These are phyloP conservation scores for Cryomyces antarcticus DNA, from an alignment of 495 filamentous ascomycete species.

Conservation along the genomic window DNA sequence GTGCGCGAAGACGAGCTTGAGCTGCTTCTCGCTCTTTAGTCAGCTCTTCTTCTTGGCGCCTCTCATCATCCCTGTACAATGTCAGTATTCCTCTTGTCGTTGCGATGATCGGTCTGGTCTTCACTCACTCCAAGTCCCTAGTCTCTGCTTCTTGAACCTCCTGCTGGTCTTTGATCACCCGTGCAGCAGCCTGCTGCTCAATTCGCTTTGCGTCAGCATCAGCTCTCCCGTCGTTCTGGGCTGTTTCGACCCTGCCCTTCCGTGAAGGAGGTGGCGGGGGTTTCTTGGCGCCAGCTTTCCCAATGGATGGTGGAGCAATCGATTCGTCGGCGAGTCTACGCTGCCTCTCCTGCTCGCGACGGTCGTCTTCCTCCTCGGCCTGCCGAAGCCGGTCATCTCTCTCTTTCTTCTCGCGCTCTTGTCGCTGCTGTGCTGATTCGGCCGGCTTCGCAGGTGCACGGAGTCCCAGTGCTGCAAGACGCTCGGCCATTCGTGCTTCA, in stretches of 20 bases:
- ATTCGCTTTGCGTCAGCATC: slow-evolving; percentile 27
- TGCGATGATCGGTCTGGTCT: background rate
- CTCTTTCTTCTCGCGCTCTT: slow-evolving; percentile 75
- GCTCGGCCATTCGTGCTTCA: slow-evolving; percentile 92
- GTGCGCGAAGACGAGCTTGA: slow-evolving; percentile 59
- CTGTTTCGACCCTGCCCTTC: slow-evolving; percentile 43
- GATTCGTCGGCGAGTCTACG: slow-evolving; percentile 70
- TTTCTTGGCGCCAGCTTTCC: slow-evolving; percentile 44
- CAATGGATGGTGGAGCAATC: slow-evolving; percentile 32
- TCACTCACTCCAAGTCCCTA: slow-evolving; percentile 64
- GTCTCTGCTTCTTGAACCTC: slow-evolving; percentile 57
- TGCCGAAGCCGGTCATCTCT: slow-evolving; percentile 66
- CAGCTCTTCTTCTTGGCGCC: slow-evolving; percentile 57
- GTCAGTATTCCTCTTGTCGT: slow-evolving; percentile 3
- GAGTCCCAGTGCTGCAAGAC: slow-evolving; percentile 81
- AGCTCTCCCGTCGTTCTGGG: slow-evolving; percentile 20
- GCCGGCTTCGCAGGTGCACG: slow-evolving; percentile 49
- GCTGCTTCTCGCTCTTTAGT: slow-evolving; percentile 60
- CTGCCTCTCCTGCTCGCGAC: slow-evolving; percentile 71
- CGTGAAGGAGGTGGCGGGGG: slow-evolving; percentile 74
- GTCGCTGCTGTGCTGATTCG: slow-evolving; percentile 64
- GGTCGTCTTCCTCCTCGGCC: slow-evolving; percentile 90
- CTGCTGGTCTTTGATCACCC: slow-evolving; percentile 48
- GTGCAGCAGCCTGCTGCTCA: slow-evolving; percentile 22
- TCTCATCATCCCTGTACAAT: slow-evolving; percentile 47